Evolutionary conservation across 768 basidiomycete genomes (phyloP).

Genomic region (Coprinopsis cinerea): DNA sequence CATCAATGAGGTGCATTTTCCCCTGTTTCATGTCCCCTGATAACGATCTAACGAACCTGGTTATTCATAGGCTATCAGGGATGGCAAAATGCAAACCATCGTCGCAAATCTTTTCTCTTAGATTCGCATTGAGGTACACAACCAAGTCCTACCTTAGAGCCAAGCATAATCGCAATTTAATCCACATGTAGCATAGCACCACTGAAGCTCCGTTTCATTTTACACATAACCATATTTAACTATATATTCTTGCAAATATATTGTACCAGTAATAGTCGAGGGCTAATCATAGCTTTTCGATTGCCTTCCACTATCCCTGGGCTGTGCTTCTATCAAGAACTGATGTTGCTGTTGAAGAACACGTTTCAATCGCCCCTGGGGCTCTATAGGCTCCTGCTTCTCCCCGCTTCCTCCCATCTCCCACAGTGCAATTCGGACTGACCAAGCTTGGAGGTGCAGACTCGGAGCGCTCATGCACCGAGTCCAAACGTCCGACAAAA

Average conservation of each 20-base stretch:
- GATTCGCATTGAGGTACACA: constrained; percentile 3
- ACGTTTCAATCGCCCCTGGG: too few relatives aligned
- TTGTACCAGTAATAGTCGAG: not conserved
- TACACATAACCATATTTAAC: constrained; percentile 3
- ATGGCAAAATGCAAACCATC: constrained; percentile 43
- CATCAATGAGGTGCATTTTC: constrained; percentile 65
- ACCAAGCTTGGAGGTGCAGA: too few relatives aligned
- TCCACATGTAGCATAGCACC: not conserved
- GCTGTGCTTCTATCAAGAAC: too few relatives aligned
- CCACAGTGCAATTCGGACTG: too few relatives aligned
- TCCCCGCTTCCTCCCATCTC: too few relatives aligned
- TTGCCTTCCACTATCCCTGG: not conserved
- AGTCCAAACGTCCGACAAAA: constrained; percentile 14
- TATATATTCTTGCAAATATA: not conserved
- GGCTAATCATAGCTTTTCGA: not conserved
- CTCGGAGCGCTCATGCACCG: not conserved
- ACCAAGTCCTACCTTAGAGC: too few relatives aligned
- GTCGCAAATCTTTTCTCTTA: constrained; percentile 35
- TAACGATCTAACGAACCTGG: not conserved
- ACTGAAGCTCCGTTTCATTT: not conserved
- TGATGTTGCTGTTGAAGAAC: too few relatives aligned
- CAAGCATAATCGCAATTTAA: too few relatives aligned
- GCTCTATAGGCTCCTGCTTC: too few relatives aligned
- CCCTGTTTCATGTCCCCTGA: constrained; percentile 4
- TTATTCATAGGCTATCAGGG: constrained; percentile 38